A percentile compares a stretch with the other conserved stretches of the same genome.
These are phyloP conservation scores for Solanum ossicruentum DNA, from an alignment of 257 asterid genomes.

Conservation along the genomic window DNA sequence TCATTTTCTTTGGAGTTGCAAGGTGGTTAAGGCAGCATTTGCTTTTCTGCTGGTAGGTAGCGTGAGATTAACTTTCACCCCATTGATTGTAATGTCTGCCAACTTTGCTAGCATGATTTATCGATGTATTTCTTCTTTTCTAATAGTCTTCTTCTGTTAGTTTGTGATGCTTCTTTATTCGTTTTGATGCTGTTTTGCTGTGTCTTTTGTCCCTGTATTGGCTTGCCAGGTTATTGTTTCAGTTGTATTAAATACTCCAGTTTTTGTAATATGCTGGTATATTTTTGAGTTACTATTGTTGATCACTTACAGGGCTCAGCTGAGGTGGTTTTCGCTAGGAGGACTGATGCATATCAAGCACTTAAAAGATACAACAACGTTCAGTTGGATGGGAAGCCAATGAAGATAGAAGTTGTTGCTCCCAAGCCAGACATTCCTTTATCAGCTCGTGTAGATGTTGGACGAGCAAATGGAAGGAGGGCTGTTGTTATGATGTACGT, in stretches of 20 bases:
- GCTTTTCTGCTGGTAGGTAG: not conserved
- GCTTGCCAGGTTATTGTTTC: not conserved
- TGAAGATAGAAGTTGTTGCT: slow-evolving; percentile 60
- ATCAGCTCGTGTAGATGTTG: slow-evolving; percentile 47
- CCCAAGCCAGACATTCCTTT: slow-evolving; percentile 28
- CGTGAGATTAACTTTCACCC: not conserved
- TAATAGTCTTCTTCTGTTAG: not conserved
- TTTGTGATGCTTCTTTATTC: not conserved
- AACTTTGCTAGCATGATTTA: not conserved
- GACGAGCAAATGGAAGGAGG: slow-evolving; percentile 48
- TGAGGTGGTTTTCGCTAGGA: slow-evolving; percentile 52
- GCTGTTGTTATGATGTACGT: slow-evolving; percentile 45
- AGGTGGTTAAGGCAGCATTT: not conserved
- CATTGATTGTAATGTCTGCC: not conserved
- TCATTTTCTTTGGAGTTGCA: not conserved
- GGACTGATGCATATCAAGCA: slow-evolving; percentile 65
- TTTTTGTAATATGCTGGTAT: not conserved
- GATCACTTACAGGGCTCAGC: slow-evolving; percentile 42
- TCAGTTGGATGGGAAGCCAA: slow-evolving; percentile 65
- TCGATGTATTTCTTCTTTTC: not conserved
- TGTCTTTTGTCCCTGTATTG: not conserved
- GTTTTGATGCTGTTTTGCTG: not conserved
- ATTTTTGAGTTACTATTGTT: not conserved
- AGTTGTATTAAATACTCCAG: not conserved
- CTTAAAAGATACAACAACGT: slow-evolving; percentile 58